phyloP scores from a whole-genome alignment of 2,329 filamentous ascomycete genomes.

The Colletotrichum coccodes region DNA sequence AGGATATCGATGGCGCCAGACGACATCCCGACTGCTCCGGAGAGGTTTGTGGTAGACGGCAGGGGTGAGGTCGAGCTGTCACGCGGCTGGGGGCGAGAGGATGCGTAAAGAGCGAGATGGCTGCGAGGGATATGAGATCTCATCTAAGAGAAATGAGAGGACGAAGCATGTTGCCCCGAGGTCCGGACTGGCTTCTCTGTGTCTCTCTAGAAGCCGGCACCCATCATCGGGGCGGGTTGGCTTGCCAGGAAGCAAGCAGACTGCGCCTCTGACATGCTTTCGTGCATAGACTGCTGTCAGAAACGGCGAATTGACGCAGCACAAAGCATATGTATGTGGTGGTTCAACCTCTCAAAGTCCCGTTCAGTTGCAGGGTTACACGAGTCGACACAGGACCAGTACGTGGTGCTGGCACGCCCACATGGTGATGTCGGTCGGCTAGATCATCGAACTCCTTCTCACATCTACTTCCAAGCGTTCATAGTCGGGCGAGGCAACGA shows the following conservation, averaged over 20 bases:
- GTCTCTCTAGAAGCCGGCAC: not conserved
- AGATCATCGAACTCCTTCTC: not conserved
- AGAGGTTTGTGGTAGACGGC: not conserved
- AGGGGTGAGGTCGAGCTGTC: not conserved
- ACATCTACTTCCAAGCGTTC: not conserved
- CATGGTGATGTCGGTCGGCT: not conserved
- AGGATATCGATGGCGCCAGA: not conserved
- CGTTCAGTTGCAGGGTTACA: not conserved
- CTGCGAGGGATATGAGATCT: not conserved
- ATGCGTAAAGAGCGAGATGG: not conserved
- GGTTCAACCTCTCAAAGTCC: slow-evolving; percentile 10
- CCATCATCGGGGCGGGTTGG: not conserved
- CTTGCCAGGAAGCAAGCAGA: not conserved
- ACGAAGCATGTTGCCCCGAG: not conserved
- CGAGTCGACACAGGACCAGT: not conserved
- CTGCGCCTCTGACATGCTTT: not conserved
- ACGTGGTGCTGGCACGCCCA: not conserved
- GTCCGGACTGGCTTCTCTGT: not conserved
- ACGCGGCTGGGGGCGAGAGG: not conserved
- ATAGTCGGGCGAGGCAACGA: not conserved
- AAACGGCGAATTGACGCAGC: not conserved
- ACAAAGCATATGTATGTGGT: slow-evolving; percentile 13
- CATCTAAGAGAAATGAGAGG: slow-evolving; percentile 8
- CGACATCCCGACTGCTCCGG: not conserved
- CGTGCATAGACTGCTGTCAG: not conserved